These are phyloP conservation scores for Scortechinia acanthostroma DNA, from an alignment of 2,329 filamentous ascomycete species.

Conservation along the genomic window DNA sequence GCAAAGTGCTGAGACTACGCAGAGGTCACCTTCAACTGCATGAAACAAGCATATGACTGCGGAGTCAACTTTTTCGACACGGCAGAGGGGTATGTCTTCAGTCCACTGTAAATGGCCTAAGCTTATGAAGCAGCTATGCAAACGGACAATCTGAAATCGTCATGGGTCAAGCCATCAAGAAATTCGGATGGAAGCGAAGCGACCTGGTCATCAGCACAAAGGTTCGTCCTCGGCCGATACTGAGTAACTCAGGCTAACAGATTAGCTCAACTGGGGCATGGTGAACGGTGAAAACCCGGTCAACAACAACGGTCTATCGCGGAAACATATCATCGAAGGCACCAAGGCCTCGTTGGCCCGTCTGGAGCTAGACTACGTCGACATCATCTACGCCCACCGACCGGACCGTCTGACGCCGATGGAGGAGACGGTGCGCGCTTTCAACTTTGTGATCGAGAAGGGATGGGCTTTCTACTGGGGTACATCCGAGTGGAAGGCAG, in stretches of 20 bases:
- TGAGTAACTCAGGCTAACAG: too few relatives aligned
- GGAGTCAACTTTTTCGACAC: constrained; percentile 60
- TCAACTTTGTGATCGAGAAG: constrained; percentile 36
- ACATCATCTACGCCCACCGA: constrained; percentile 55
- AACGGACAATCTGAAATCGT: constrained; percentile 55
- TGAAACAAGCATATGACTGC: constrained; percentile 51
- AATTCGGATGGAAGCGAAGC: constrained; percentile 52
- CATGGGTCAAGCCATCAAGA: constrained; percentile 52
- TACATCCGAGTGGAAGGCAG: constrained; percentile 51
- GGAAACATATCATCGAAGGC: constrained; percentile 46
- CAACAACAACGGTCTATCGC: constrained; percentile 39
- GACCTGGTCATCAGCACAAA: constrained; percentile 57
- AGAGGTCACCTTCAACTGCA: constrained; percentile 52
- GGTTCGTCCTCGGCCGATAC: too few relatives aligned
- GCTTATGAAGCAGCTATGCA: constrained; percentile 30
- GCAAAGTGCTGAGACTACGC: constrained; percentile 46
- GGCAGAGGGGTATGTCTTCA: constrained; percentile 40
- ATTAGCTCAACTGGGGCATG: constrained; percentile 24
- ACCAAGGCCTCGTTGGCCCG: constrained; percentile 48
- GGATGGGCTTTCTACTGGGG: constrained; percentile 60
- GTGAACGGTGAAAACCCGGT: constrained; percentile 12
- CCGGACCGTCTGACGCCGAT: constrained; percentile 49
- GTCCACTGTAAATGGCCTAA: background rate
- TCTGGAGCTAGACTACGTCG: constrained; percentile 59
- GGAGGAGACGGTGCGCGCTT: constrained; percentile 52